Base-by-base conservation (phyloP, 106 monocot genomes). In the Cymbidium sinense region DNA sequence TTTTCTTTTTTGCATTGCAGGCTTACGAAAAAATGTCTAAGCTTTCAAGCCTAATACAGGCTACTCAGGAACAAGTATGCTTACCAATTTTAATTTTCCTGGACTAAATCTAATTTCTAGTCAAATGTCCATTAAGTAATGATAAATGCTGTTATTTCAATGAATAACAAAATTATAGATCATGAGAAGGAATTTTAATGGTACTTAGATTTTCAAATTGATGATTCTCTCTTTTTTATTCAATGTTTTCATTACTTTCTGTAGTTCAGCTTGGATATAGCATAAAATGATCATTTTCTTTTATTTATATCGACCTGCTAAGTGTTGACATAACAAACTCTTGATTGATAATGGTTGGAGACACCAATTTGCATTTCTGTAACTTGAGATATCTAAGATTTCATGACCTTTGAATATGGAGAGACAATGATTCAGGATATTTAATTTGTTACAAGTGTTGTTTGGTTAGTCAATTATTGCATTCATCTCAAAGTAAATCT, bases 41-140 rank as follows among this genome's bases (percentile, higher is more conserved):
- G 86, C 93, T 88, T 70, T 77, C 77, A 5, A 67, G 77, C 31
- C 81, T 81, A 72, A 62, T 88, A 79, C 90, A 88, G 75, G 79
- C 84, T 79, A 75, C 87, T 79, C 93, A 90, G 51, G 93, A 93
- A 77, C 86, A 90, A 79, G 90, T 93, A 89, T 76, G 87, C 20
- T 70, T 77, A 74, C 31, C 30, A 67, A 3, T 67, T 67, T 67
- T 33, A 67, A 67, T 31, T 67, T 67, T 67, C 47, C 3, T 1
- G 33, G 12, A 3, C 15, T 31, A 67, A 31, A 3, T 13, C 67
- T 18, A 33, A 67, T 5, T 4, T 15, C 33, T 33, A 18, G 0
- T 34, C 67, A 67, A 17, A 33, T 18, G 31, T 6, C 33, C 15
- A 30, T 33, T n/a, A 67, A 15, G 67, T 67, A 67, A 15, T 67